A percentile compares a stretch with the other conserved stretches of the same genome.
Conservation (phyloP, 2,329 filamentous ascomycete genomes). For the Xylariaceae sp. region DNA sequence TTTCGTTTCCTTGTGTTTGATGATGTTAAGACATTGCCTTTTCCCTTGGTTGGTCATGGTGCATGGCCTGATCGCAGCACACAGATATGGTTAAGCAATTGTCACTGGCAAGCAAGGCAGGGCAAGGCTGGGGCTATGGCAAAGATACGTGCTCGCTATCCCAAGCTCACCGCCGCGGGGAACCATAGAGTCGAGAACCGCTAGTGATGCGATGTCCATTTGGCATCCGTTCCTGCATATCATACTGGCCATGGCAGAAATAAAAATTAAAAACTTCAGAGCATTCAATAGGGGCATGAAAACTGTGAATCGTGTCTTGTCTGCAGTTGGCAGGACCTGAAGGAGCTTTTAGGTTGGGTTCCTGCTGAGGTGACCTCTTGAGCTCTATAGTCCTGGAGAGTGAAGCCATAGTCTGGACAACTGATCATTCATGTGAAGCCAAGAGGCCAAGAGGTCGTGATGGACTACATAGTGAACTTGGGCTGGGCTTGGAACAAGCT, state of each 20-base stretch:
- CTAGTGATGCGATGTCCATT: conserved; percentile 12
- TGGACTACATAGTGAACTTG: no score
- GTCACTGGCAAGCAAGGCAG: conserved; percentile 8
- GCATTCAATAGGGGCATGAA: conserved; percentile 10
- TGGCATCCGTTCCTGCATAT: conserved; percentile 16
- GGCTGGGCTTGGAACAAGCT: no score
- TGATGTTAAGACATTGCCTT: conserved; percentile 27
- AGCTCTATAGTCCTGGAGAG: no score
- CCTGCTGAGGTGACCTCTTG: no score
- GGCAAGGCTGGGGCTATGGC: conserved; percentile 11
- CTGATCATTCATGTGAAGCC: no score
- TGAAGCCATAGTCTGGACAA: no score
- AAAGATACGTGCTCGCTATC: conserved; percentile 10
- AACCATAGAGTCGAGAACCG: conserved; percentile 13
- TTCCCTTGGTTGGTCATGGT: conserved; percentile 27
- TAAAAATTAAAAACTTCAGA: conserved; percentile 23
- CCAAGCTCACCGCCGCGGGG: conserved; percentile 4
- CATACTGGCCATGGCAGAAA: conserved; percentile 23
- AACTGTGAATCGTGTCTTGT: no score
- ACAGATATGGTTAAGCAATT: conserved; percentile 9
- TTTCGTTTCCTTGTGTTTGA: conserved; percentile 26
- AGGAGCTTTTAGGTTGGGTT: no score
- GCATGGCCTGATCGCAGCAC: conserved; percentile 12
- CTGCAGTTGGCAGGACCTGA: no score
- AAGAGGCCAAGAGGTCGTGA: no score